Evolutionary conservation across 768 basidiomycete species (phyloP), one percentile per base, ranked within the genome.

Genomic region (Boletus fagicola): DNA sequence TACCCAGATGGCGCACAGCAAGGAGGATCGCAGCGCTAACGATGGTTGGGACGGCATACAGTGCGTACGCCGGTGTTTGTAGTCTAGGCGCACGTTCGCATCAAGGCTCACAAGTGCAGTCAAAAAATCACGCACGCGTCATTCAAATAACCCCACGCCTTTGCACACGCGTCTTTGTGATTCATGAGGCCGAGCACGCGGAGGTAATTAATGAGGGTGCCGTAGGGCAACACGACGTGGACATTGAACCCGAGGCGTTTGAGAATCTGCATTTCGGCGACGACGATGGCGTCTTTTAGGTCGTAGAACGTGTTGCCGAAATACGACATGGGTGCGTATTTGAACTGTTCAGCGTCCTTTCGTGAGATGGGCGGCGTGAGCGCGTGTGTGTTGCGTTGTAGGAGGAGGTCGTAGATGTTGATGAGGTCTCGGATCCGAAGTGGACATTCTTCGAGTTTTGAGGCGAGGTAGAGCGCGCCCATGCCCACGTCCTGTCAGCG

Each of bases 231-330:
- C 12, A 92, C 90, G 45, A 96, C 91, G 64, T 92, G 88, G 40
- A 96, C 92, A 66, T 98, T 91, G 76, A 98, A 99, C 1, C 92
- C 96, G 12, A 99, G 81, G 24, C 96, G 82, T 73, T 99, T 99
- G 62, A 99, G 80, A 22, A 98, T 83, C 70, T 99, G 97, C 93
- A 98, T 98, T 74, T 99, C 97, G 2, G 90, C 86, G 15, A 95
- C 88, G 22, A 98, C 93, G 49, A 98, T 77, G 8, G 90, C 87
- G 68, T 99, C 97, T 68, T 96, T 98, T 72, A 93, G 80, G 60
- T 95, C 92, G 76, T 98, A 98, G 67, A 96, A 98, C 2, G 85
- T 87, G 65, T 81, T 82, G 15, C 90, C 86, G 70, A 92, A 94
- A 74, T 94, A 95, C 18, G 89, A 86, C 91, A 94, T 95, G 13